Evolutionary conservation across 2,329 filamentous ascomycete species (phyloP).

Genomic region (Colletotrichum navitas): DNA sequence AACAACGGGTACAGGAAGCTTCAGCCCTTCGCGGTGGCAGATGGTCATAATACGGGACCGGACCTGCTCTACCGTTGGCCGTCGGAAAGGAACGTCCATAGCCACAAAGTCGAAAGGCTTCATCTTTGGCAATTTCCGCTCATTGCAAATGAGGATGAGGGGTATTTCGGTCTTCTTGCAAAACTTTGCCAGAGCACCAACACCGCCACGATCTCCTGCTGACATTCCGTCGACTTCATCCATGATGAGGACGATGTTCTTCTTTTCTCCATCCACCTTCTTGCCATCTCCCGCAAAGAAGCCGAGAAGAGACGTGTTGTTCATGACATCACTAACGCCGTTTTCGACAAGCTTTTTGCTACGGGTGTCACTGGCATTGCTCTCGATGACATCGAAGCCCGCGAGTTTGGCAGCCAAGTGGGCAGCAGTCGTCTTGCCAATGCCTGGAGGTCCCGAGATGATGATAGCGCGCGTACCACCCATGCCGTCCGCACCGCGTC

Average conservation of each 20-base stretch:
- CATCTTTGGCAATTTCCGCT: conserved; percentile 94
- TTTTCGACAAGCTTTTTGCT: conserved; percentile 96
- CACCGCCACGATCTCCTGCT: conserved; percentile 93
- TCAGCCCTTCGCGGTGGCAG: conserved; percentile 90
- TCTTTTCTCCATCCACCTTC: conserved; percentile 82
- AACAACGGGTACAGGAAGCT: conserved; percentile 84
- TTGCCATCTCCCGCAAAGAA: conserved; percentile 90
- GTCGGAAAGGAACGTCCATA: conserved; percentile 87
- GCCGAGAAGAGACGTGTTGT: conserved; percentile 91
- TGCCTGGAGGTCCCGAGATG: conserved; percentile 93
- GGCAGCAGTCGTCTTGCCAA: conserved; percentile 97
- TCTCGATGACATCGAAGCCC: conserved; percentile 93
- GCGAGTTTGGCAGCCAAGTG: conserved; percentile 94
- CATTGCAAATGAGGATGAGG: conserved; percentile 98
- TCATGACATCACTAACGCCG: conserved; percentile 89
- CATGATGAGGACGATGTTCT: conserved; percentile 97
- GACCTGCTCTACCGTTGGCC: conserved; percentile 91
- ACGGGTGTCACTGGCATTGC: conserved; percentile 93
- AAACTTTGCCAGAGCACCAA: conserved; percentile 91
- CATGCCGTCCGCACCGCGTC: conserved; percentile 85
- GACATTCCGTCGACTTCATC: conserved; percentile 99
- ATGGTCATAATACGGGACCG: conserved; percentile 95
- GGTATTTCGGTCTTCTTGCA: conserved; percentile 96
- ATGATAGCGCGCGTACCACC: conserved; percentile 91
- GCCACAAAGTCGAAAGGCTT: conserved; percentile 93